Evolutionary conservation across 2,329 filamentous ascomycete species (phyloP).

Genomic region (Acephala macrosclerotiorum): DNA sequence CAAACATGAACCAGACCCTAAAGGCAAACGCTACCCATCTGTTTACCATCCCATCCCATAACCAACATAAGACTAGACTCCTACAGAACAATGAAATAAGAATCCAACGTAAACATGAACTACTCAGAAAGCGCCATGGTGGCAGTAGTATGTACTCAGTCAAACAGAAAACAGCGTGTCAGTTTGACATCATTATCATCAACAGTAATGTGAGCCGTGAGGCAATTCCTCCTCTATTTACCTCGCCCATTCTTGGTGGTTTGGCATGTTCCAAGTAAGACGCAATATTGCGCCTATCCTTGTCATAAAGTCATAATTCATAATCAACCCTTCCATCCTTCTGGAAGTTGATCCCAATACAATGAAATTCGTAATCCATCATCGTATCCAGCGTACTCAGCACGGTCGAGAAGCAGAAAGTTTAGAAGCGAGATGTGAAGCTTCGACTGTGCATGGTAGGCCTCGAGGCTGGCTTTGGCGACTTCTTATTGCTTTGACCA

Average conservation of each 20-base stretch:
- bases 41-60: not conserved
- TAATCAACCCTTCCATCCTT: conserved; percentile 1
- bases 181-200: conserved; percentile 28
- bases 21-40: not conserved
- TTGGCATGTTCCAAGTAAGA: conserved; percentile 11
- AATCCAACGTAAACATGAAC: conserved; percentile 9
- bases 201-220: conserved; percentile 22
- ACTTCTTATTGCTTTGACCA: conserved; percentile 32
- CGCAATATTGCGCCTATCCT: conserved; percentile 1
- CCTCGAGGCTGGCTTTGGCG: conserved; percentile 34
- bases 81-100: not conserved
- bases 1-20: not conserved
- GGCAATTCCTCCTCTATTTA: conserved; percentile 16
- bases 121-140: not conserved
- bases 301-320: conserved; percentile 22
- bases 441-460: conserved; percentile 39
- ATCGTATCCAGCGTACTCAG: not conserved
- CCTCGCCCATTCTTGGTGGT: not conserved
- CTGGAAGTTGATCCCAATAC: conserved; percentile 4
- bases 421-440: conserved; percentile 44
- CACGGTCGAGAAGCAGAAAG: not conserved
- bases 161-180: conserved; percentile 6
- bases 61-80: conserved; percentile 7
- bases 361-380: conserved; percentile 26
- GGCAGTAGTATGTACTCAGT: conserved; percentile 19